Conservation (phyloP, 306 rosid species). For the Cicer cuneatum region DNA sequence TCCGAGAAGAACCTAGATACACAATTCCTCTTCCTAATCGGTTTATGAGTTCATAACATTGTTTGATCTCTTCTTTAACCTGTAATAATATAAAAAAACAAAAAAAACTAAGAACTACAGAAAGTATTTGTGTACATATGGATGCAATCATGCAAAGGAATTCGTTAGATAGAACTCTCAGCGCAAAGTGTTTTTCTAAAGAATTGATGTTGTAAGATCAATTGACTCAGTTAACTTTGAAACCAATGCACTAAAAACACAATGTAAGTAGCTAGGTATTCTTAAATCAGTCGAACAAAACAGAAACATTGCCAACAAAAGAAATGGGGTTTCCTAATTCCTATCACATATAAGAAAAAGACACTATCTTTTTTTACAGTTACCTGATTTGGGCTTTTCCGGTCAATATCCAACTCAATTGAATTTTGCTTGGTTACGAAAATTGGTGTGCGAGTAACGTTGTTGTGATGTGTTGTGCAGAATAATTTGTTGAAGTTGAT, state of each 20-base stretch:
- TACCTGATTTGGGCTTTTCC: constrained; percentile 8
- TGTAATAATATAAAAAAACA: constrained; percentile 43
- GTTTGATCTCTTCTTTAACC: constrained; percentile 81
- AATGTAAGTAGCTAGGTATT: background rate
- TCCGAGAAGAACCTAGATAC: constrained; percentile 91
- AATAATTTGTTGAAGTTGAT: background rate
- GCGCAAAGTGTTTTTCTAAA: constrained; percentile 2
- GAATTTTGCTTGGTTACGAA: background rate
- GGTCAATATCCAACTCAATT: background rate
- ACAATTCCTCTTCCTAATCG: constrained; percentile 85
- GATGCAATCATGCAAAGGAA: constrained; percentile 29
- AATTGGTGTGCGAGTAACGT: background rate
- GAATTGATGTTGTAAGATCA: constrained; percentile 21
- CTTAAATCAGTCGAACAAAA: background rate
- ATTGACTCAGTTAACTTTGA: background rate
- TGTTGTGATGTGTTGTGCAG: background rate
- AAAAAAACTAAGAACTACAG: background rate
- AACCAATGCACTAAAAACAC: too few species aligned
- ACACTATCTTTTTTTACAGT: too few species aligned
- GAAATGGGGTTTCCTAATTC: background rate
- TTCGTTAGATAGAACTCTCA: background rate
- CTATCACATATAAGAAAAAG: too few species aligned
- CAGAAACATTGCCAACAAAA: background rate
- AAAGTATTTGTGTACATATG: constrained; percentile 9
- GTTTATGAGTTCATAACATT: constrained; percentile 82